Base-by-base conservation (phyloP, 139 green algal genomes). In the Chlamydomonas schloesseri region DNA sequence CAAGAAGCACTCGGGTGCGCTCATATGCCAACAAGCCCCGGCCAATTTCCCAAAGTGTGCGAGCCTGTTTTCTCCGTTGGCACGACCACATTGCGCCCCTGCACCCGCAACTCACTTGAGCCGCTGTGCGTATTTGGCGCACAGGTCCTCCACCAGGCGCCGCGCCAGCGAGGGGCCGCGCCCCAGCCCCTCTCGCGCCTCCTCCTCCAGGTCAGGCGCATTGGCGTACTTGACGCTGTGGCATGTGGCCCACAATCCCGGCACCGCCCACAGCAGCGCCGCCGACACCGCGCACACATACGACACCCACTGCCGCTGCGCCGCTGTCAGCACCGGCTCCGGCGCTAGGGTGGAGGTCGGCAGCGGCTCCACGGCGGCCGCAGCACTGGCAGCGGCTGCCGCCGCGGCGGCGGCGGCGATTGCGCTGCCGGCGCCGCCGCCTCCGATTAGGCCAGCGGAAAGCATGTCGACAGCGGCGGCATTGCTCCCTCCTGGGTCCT, bases 231-330 rank as follows among this genome's bases (percentile, higher is more conserved):
- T 85, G n/a, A 47, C 33, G 50, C 79, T 85, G 79, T 68, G 36
- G 79, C 67, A 76, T 21, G 50, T 69, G 47, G 79, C 79, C 79
- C 79, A 85, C 50, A 85, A n/a, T 31, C 79, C 79, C 33, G 79
- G 79, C 33, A 85, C 37, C 26, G 36, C 60, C 65, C 79, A 64
- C 36, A 79, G 81, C 36, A 87, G 71, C 82, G 68, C 10, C n/a
- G 24, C 67, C 82, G 71, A 74, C 31, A 87, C 42, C 11, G 31
- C 34, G 58, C 71, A 73, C 33, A 82, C 58, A 71, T 87, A 77
- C 58, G 26, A 70, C 82, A 87, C 82, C 82, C 82, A 87, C 60
- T 82, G 82, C 55, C 42, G 58, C 60, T 87, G 82, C 58, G 58
- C 82, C 21, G 57, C 10, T 4, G 82, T 87, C 6, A 81, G 72